Conservation (phyloP, 2,329 filamentous ascomycete species). For the Pestalotiopsis sp. region DNA sequence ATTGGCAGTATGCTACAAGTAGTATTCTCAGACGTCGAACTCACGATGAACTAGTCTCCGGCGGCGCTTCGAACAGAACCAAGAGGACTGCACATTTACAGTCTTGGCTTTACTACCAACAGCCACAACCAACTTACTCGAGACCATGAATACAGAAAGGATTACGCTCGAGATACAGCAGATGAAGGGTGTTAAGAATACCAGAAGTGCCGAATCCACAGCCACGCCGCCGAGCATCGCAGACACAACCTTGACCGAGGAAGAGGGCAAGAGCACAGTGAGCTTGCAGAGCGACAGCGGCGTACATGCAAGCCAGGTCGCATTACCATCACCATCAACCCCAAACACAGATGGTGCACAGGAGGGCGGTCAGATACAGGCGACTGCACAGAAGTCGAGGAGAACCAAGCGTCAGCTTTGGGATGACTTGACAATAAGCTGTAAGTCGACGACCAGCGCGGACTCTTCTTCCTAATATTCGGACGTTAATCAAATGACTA, state of each 20-base stretch:
- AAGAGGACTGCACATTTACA: constrained; percentile 97
- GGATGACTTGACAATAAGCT: constrained; percentile 96
- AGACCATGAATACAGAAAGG: constrained; percentile 85
- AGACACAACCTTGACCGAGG: constrained; percentile 75
- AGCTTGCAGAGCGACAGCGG: constrained; percentile 82
- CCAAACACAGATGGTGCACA: constrained; percentile 34
- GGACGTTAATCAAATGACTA: constrained; percentile 34
- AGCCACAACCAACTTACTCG: constrained; percentile 84
- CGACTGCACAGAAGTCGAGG: constrained; percentile 49
- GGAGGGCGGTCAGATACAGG: constrained; percentile 38
- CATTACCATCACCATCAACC: constrained; percentile 52
- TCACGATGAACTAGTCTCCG: constrained; percentile 64
- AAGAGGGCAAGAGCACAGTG: constrained; percentile 75
- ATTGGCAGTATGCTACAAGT: neutral
- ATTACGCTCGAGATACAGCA: constrained; percentile 93
- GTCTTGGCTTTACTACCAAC: constrained; percentile 94
- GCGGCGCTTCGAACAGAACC: constrained; percentile 96
- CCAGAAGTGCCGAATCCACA: constrained; percentile 54
- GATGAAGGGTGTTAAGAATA: constrained; percentile 76
- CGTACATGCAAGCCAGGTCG: constrained; percentile 77
- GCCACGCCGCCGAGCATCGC: constrained; percentile 55
- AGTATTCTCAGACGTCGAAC: neutral
- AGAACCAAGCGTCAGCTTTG: constrained; percentile 92
- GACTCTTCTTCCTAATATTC: neutral
- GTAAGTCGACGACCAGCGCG: constrained; percentile 50